These are phyloP conservation scores for Dioscorea dumetorum DNA, from an alignment of 106 monocot species.

Conservation along the genomic window DNA sequence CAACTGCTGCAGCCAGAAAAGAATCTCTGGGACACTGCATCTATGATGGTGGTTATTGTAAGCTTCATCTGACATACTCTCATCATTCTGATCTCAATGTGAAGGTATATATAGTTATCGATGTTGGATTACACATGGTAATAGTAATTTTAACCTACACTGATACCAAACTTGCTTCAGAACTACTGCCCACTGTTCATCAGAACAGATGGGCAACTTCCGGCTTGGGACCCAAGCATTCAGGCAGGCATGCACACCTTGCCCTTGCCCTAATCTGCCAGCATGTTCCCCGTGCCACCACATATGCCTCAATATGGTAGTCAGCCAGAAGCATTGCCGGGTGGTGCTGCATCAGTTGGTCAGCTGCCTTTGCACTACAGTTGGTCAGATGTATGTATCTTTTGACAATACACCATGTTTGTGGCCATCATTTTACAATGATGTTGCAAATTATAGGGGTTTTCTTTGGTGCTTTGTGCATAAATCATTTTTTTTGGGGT, in stretches of 20 bases:
- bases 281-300: slow-evolving; percentile 12
- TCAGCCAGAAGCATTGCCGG: slow-evolving; percentile 9
- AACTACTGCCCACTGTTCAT: background rate
- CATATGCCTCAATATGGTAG: slow-evolving; percentile 30
- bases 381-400: background rate
- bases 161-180: background rate
- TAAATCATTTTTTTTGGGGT: too few species aligned
- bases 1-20: slow-evolving; percentile 76
- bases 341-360: slow-evolving; percentile 17
- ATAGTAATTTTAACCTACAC: too few species aligned
- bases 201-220: slow-evolving; percentile 13
- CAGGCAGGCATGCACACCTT: slow-evolving; percentile 13
- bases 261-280: slow-evolving; percentile 16
- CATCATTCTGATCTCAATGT: slow-evolving; percentile 96
- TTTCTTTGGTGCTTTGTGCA: too few species aligned
- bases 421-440: too few species aligned
- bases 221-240: slow-evolving; percentile 45
- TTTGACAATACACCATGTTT: too few species aligned
- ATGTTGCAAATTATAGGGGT: too few species aligned
- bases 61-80: slow-evolving; percentile 98
- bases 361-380: slow-evolving; percentile 40
- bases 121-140: slow-evolving; percentile 2
- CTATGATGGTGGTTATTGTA: slow-evolving; percentile 96
- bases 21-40: slow-evolving; percentile 97
- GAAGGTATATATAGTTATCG: slow-evolving; percentile 52